These are phyloP conservation scores for Cladosporium oxysporum DNA, from an alignment of 2,329 filamentous ascomycete species.

Conservation along the genomic window DNA sequence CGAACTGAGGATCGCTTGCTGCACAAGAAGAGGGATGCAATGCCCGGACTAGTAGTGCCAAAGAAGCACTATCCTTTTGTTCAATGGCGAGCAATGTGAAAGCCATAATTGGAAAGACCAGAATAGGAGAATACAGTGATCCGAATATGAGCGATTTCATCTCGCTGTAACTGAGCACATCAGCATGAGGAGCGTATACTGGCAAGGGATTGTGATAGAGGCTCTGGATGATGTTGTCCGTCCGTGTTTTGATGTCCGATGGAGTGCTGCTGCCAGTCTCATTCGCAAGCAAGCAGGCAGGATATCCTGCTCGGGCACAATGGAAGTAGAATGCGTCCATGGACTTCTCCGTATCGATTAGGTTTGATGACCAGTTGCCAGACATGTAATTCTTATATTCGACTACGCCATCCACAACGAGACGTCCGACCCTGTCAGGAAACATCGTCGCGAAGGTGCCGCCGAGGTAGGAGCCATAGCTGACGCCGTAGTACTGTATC, in stretches of 20 bases:
- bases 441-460: slow-evolving; percentile 46
- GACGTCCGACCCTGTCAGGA: slow-evolving; percentile 39
- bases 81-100: slow-evolving; percentile 40
- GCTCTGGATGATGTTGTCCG: slow-evolving; percentile 38
- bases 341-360: slow-evolving; percentile 48
- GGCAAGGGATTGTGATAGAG: slow-evolving; percentile 46
- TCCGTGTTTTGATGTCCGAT: slow-evolving; percentile 39
- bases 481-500: slow-evolving; percentile 44
- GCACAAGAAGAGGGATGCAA: slow-evolving; percentile 7
- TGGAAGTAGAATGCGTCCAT: slow-evolving; percentile 48
- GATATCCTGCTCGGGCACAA: slow-evolving; percentile 46
- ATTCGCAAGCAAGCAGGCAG: slow-evolving; percentile 43
- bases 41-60: slow-evolving; percentile 30
- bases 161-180: slow-evolving; percentile 46
- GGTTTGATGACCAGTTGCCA: slow-evolving; percentile 42
- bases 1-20: background rate
- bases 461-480: slow-evolving; percentile 51
- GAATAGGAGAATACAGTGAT: slow-evolving; percentile 40
- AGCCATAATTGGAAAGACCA: slow-evolving; percentile 39
- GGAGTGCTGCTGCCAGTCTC: slow-evolving; percentile 31
- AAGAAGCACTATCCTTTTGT: slow-evolving; percentile 32
- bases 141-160: slow-evolving; percentile 40
- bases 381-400: slow-evolving; percentile 41
- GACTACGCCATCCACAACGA: slow-evolving; percentile 51
- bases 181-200: slow-evolving; percentile 36